phyloP scores from a whole-genome alignment of 768 basidiomycete species.

The Suillus spraguei region DNA sequence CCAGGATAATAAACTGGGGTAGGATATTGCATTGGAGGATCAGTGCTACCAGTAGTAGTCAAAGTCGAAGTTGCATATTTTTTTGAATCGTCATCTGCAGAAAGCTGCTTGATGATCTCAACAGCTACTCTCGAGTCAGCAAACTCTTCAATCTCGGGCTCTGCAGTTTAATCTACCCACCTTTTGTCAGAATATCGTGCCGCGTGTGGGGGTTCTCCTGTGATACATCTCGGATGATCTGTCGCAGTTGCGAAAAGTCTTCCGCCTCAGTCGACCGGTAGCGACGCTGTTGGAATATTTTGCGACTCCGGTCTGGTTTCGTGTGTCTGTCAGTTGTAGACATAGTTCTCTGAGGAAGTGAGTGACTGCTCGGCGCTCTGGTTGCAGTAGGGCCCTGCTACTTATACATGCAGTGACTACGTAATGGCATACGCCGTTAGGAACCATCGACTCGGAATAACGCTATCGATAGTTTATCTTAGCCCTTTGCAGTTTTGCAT shows the following conservation, averaged over 20 bases:
- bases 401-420: not conserved
- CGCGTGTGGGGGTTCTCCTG: not conserved
- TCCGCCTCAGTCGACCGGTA: slow-evolving; percentile 5
- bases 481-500: not conserved
- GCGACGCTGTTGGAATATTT: not conserved
- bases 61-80: not conserved
- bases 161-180: not conserved
- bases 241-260: not conserved
- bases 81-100: not conserved
- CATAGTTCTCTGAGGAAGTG: not conserved
- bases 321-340: not conserved
- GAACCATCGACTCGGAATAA: not conserved
- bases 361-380: not conserved
- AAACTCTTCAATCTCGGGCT: not conserved
- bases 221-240: not conserved
- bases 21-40: not conserved
- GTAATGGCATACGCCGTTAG: not conserved
- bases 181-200: not conserved
- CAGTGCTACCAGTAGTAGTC: not conserved
- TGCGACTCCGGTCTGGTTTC: not conserved
- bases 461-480: not conserved
- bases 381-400: not conserved
- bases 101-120: not conserved
- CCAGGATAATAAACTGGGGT: not conserved
- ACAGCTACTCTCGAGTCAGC: not conserved